Evolutionary conservation across 805 yeast species (phyloP), one percentile per base, ranked within the genome.

Genomic region (Kodamaea jinghongensis): DNA sequence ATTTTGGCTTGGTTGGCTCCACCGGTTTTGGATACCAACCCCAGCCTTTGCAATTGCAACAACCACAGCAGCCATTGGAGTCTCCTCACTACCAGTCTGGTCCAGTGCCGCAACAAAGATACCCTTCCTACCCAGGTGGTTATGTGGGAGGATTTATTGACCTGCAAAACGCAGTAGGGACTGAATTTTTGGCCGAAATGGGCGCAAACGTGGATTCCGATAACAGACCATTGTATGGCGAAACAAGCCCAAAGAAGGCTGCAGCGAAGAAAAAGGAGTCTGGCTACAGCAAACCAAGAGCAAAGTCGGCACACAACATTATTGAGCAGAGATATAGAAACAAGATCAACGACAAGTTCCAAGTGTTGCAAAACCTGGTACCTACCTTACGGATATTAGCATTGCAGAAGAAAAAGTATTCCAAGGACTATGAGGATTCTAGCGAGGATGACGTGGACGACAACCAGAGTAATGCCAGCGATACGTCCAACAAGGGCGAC

Each of bases 261-360:
- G 15, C 34, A n/a, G 28, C 23, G 17, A n/a, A n/a, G 13, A 28
- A 36, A 34, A 14, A 8, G 20, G 30, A 17, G 10, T 4, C 12
- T 27, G 10, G 13, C 17, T 29, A 34, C 30, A 17, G 11, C 27
- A 41, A 39, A 17, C 57, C 61, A 5, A 50, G 61, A 28, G 46
- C 49, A 17, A 60, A 57, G 43, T 59, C 65, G 4, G 63, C 71
- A 10, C 73, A 67, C 50, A 67, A 67, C 39, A 61, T 67, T 4
- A 66, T 67, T 32, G 73, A 67, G 41, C 73, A 67, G 48, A 49
- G 73, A 35, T 67, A 67, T 54, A 48, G 73, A 38, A 66, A 67
- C 54, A 67, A 65, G 42, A 67, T 67, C 44, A 67, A 67, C 44
- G 70, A 65, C 47, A 62, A 65, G 46, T 67, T 67, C 43, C 54